Evolutionary conservation across 2,329 filamentous ascomycete genomes (phyloP), one percentile per base, ranked within the genome.

Genomic region (Taxawa tesnikishii): DNA sequence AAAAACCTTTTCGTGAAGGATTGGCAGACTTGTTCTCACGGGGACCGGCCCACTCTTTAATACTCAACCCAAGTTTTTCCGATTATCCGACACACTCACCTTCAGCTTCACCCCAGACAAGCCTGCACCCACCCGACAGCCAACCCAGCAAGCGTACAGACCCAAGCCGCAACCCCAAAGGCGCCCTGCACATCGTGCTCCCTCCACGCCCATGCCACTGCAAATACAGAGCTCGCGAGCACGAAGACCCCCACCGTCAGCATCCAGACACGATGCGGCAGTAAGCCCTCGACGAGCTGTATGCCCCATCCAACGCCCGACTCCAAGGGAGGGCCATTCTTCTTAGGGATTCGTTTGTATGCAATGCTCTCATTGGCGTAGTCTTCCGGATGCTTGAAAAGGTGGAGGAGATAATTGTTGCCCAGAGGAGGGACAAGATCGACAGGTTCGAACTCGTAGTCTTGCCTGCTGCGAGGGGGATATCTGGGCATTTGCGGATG

Each of bases 381-480:
- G 29, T 59, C 55, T 28, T 48, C 42, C 3, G 56, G 55, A 26
- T 59, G 56, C 29, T 47, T 45, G 45, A 59, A 57, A 5, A 59
- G 42, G 29, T 59, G 56, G 14, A 58, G 38, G 8, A 59, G 47
- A 31, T 59, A 59, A 3, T 49, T 41, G 29, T 41, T 43, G 9
- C 56, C 56, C 1, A 59, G 55, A 4, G 56, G 56, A 7, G 55
- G 56, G 3, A 56, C 39, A 3, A 59, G 45, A 15, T 59, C 55
- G n/a, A n/a, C n/a, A 1, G 54, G 50, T 31, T 54, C 53, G 39
- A 58, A 59, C 6, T 42, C 45, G 36, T 59, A 59, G 6, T 43
- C 42, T 10, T 15, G 17, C 14, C 28, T 30, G 14, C 31, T 21
- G 9, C 15, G 15, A 13, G 44, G 50, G 4, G 55, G 54, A n/a